A percentile compares a stretch with the other conserved stretches of the same genome.
These are phyloP conservation scores for Pholiota microspora DNA, from an alignment of 768 basidiomycete species.

Conservation along the genomic window DNA sequence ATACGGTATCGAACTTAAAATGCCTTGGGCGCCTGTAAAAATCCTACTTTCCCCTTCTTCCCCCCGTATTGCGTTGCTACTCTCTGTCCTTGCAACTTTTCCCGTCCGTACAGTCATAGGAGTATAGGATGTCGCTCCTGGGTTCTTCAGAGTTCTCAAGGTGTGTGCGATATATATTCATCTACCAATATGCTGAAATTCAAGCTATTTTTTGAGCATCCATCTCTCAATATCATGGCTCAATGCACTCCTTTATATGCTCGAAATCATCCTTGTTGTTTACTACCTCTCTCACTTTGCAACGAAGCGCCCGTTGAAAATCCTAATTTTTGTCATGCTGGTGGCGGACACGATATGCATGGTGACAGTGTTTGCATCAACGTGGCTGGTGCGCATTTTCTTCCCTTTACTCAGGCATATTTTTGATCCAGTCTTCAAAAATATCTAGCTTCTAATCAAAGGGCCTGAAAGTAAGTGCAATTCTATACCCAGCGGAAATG, in stretches of 20 bases:
- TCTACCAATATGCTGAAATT: background rate
- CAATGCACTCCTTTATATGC: constrained; percentile 20
- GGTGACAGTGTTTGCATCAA: constrained; percentile 18
- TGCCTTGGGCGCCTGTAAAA: constrained; percentile 1
- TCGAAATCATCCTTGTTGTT: constrained; percentile 22
- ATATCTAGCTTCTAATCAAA: constrained; percentile 15
- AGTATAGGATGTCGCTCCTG: constrained; percentile 2
- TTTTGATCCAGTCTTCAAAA: background rate
- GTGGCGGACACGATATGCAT: constrained; percentile 19
- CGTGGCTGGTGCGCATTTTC: constrained; percentile 21
- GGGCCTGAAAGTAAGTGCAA: constrained; percentile 11
- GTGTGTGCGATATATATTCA: background rate
- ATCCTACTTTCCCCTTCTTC: constrained; percentile 9
- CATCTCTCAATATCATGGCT: constrained; percentile 23
- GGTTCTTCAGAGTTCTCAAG: constrained; percentile 14
- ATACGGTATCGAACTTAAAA: constrained; percentile 13
- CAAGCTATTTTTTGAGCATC: constrained; percentile 4
- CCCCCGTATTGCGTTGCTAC: constrained; percentile 1
- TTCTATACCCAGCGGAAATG: background rate
- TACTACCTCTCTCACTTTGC: constrained; percentile 22
- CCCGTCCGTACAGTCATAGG: background rate
- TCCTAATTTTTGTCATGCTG: constrained; percentile 17
- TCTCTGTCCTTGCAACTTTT: background rate
- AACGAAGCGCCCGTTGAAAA: constrained; percentile 13
- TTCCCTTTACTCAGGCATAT: background rate